Evolutionary conservation across 495 filamentous ascomycete genomes (phyloP).

Genomic region (Pseudoneurospora amorphoporcata): DNA sequence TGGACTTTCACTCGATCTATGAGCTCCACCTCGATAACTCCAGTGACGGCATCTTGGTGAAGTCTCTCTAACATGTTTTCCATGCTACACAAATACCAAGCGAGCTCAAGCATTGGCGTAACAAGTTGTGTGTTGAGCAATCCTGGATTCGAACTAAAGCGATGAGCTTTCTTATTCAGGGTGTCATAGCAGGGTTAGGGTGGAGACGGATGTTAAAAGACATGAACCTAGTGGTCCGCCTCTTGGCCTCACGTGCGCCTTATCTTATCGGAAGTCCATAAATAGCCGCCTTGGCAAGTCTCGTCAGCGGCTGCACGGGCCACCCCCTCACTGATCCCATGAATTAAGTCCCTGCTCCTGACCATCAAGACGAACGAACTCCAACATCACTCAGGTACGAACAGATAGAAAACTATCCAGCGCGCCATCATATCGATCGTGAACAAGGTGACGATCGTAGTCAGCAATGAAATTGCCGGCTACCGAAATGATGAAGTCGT

Average conservation of each 20-base stretch:
- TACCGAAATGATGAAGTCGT: not conserved
- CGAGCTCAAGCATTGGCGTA: not conserved
- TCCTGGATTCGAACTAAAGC: not conserved
- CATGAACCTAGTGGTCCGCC: not conserved
- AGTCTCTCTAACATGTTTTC: too few species aligned
- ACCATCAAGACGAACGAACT: not conserved
- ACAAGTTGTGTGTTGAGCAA: not conserved
- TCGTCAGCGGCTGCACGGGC: not conserved
- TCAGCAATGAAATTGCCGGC: not conserved
- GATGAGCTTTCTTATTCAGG: not conserved
- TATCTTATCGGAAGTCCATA: not conserved
- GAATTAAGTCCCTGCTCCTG: not conserved
- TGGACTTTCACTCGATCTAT: not conserved
- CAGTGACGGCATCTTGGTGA: too few species aligned
- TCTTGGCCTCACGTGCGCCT: not conserved
- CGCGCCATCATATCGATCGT: not conserved
- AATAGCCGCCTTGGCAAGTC: not conserved
- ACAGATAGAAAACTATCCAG: not conserved
- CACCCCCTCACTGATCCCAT: not conserved
- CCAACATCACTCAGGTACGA: not conserved
- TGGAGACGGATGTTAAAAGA: not conserved
- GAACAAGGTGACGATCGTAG: not conserved
- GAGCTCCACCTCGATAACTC: not conserved
- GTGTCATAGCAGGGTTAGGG: not conserved
- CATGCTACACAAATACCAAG: too few species aligned